Conservation (phyloP, 1,139 yeast species). For the Waltiozyma solani region DNA sequence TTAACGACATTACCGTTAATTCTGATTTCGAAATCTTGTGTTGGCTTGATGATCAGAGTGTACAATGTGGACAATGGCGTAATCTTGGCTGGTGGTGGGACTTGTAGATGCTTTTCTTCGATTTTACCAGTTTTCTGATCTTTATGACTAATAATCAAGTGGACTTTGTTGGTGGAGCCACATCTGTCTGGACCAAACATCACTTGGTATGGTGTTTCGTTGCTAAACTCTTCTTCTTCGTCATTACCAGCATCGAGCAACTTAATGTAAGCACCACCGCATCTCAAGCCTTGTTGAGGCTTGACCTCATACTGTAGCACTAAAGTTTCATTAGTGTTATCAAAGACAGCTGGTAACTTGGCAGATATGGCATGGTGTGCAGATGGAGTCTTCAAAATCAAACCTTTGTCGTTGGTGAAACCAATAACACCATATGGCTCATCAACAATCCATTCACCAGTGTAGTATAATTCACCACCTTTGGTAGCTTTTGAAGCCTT, state of each 20-base stretch:
- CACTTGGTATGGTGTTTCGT: constrained; percentile 64
- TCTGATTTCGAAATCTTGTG: constrained; percentile 67
- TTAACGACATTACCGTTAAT: constrained; percentile 67
- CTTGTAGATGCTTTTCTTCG: constrained; percentile 61
- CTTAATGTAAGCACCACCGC: constrained; percentile 89
- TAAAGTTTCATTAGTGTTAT: constrained; percentile 49
- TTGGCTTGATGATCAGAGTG: constrained; percentile 58
- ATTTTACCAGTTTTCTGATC: constrained; percentile 44
- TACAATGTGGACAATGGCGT: constrained; percentile 53
- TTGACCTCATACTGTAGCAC: constrained; percentile 88
- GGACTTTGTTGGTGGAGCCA: constrained; percentile 71
- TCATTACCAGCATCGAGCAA: constrained; percentile 44
- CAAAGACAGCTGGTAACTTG: constrained; percentile 42
- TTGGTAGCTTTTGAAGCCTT: constrained; percentile 48
- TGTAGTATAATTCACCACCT: constrained; percentile 43
- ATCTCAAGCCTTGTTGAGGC: constrained; percentile 61
- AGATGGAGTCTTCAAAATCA: constrained; percentile 66
- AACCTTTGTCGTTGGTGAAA: constrained; percentile 54
- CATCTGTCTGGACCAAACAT: constrained; percentile 97
- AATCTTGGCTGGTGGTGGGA: constrained; percentile 56
- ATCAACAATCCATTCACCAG: constrained; percentile 67
- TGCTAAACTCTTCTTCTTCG: constrained; percentile 37
- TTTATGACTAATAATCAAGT: constrained; percentile 56
- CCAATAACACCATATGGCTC: constrained; percentile 50
- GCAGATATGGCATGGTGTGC: constrained; percentile 74